A percentile compares a stretch with the other conserved stretches of the same genome.
phyloP scores from a whole-genome alignment of 1,139 yeast species.

The Waltiozyma sp. region DNA sequence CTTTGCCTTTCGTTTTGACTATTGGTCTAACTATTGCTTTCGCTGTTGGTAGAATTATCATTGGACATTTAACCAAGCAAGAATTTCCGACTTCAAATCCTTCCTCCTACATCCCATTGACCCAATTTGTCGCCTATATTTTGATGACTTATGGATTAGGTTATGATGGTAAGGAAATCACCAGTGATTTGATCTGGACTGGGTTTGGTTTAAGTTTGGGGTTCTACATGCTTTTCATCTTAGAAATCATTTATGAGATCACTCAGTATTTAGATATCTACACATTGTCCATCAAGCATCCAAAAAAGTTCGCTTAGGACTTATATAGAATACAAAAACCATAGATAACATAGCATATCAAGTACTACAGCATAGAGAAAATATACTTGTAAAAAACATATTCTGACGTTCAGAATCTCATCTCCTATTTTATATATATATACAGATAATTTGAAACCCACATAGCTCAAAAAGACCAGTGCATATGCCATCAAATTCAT shows the following conservation, averaged over 20 bases:
- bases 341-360: too few species aligned
- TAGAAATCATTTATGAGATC: constrained; percentile 75
- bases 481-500: background rate
- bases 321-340: background rate
- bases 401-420: background rate
- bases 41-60: constrained; percentile 79
- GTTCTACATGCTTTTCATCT: constrained; percentile 66
- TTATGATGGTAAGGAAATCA: constrained; percentile 28
- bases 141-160: constrained; percentile 28
- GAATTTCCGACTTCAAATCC: constrained; percentile 62
- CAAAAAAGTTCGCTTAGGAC: constrained; percentile 28
- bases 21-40: constrained; percentile 75
- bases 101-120: constrained; percentile 57
- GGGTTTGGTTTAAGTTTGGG: constrained; percentile 73
- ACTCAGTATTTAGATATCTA: constrained; percentile 77
- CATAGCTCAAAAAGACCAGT: background rate
- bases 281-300: constrained; percentile 77
- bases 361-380: too few species aligned
- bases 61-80: constrained; percentile 78
- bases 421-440: background rate
- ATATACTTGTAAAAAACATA: background rate
- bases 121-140: constrained; percentile 34
- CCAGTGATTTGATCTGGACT: constrained; percentile 47
- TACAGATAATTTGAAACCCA: background rate
- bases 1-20: constrained; percentile 53